These are phyloP conservation scores for Diaporthe caulivora DNA, from an alignment of 2,329 filamentous ascomycete genomes.

Conservation along the genomic window DNA sequence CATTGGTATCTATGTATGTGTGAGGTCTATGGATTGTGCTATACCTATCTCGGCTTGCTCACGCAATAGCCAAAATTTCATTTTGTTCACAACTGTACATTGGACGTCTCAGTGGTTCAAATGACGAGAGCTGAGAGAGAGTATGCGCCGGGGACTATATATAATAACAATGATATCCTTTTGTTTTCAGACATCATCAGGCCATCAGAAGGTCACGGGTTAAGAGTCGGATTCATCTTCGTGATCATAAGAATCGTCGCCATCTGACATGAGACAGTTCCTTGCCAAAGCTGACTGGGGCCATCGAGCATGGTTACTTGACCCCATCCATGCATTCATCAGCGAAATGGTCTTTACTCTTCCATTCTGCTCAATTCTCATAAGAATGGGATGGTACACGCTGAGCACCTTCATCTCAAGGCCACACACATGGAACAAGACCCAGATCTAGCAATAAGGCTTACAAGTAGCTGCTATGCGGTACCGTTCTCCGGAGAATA, in stretches of 20 bases:
- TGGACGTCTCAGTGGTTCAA: too few relatives aligned
- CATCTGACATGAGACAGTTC: neutral
- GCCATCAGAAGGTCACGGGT: neutral
- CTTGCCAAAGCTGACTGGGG: neutral
- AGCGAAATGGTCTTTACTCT: neutral
- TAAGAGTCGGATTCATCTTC: neutral
- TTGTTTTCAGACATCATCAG: neutral
- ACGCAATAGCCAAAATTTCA: constrained; percentile 20
- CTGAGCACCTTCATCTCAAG: neutral
- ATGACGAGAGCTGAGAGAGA: neutral
- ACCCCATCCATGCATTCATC: neutral
- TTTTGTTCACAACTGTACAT: constrained; percentile 5
- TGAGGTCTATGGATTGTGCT: constrained; percentile 20
- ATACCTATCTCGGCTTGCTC: constrained; percentile 34
- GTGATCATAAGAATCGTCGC: too few relatives aligned
- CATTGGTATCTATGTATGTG: constrained; percentile 14
- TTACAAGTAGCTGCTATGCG: neutral
- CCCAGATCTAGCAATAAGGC: neutral
- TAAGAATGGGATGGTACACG: neutral
- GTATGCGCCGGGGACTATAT: too few relatives aligned
- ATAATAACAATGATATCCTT: neutral
- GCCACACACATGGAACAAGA: neutral
- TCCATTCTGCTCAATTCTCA: neutral
- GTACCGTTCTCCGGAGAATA: neutral
- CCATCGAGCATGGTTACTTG: neutral